Base-by-base conservation (phyloP, 352 stramenopile species). In the Globisporangium radiosum region DNA sequence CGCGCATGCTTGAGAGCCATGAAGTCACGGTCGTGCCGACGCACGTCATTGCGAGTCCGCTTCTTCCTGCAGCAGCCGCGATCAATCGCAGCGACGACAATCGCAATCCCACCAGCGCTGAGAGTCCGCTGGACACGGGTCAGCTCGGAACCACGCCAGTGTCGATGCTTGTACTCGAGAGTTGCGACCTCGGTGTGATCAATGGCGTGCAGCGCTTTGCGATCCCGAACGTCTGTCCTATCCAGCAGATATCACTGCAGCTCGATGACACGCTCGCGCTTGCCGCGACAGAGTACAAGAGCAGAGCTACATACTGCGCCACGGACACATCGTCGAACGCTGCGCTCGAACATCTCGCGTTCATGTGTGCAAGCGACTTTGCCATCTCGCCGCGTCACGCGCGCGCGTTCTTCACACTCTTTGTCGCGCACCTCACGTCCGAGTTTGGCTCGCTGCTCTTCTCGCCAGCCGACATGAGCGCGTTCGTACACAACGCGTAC, bases 401-500 rank as follows among this genome's bases (percentile, higher is more conserved):
- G 7, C 65, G 69, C 3, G 63, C 57, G 11, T 76, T 83, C 8
- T 63, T 74, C 0, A 52, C 71, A 25, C 62, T 88, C 33, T 63
- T 78, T 13, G 56, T 87, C 1, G 63, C 67, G 5, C 80, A 87
- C n/a, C 43, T 88, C 4, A 55, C 71, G 0, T 71, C 70, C 0
- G 79, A 83, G 48, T 86, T 78, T 39, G 72, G 77, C 1, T 75
- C 73, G 11, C 54, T 92, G 15, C 60, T 92, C 13, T 92, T 90
- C 63, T 75, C 75, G 10, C 78, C 77, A 0, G 68, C 63, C 10
- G 81, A 92, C 47, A 72, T 90, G 65, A 85, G 69, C 4, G 69
- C 70, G 7, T 90, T 87, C 49, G 66, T 76, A 6, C 69, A 78
- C 65, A 86, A 81, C 44, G 56, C 67, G 0, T 71, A 80, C 44